phyloP scores from a whole-genome alignment of 305 asterid species.

The Salvia sclarea region DNA sequence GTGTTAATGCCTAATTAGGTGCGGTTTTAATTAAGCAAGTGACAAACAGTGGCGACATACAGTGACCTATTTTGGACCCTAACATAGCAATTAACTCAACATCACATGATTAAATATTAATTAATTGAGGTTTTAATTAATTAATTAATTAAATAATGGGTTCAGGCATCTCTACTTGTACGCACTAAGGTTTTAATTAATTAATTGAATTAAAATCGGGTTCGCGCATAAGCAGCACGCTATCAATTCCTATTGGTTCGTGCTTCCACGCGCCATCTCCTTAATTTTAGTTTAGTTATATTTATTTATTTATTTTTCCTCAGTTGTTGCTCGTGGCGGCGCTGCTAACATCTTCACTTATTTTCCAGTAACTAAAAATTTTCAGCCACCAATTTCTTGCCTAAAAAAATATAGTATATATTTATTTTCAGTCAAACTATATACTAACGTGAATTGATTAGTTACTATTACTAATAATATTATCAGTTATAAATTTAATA shows the following conservation, averaged over 20 bases:
- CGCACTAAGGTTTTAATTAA: background rate
- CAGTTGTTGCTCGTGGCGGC: slow-evolving; percentile 31
- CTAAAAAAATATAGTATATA: no score
- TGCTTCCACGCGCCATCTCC: slow-evolving; percentile 4
- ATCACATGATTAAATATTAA: background rate
- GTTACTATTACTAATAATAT: no score
- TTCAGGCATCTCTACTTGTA: background rate
- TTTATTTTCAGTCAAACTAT: no score
- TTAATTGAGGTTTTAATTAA: background rate
- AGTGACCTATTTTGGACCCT: slow-evolving; percentile 15
- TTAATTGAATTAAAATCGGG: no score
- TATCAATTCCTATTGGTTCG: slow-evolving; percentile 29
- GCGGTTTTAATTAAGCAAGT: background rate
- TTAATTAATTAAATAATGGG: background rate
- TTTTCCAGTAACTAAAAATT: background rate
- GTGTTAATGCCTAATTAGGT: background rate
- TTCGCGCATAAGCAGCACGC: slow-evolving; percentile 23
- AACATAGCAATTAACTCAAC: background rate
- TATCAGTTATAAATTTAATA: no score
- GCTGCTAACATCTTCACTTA: background rate
- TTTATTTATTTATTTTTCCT: background rate
- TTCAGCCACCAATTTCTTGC: background rate
- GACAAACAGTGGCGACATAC: background rate
- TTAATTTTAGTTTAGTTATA: background rate
- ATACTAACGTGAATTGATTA: no score